Conservation (phyloP, 1,139 yeast species). For the Zygoascus meyerae region DNA sequence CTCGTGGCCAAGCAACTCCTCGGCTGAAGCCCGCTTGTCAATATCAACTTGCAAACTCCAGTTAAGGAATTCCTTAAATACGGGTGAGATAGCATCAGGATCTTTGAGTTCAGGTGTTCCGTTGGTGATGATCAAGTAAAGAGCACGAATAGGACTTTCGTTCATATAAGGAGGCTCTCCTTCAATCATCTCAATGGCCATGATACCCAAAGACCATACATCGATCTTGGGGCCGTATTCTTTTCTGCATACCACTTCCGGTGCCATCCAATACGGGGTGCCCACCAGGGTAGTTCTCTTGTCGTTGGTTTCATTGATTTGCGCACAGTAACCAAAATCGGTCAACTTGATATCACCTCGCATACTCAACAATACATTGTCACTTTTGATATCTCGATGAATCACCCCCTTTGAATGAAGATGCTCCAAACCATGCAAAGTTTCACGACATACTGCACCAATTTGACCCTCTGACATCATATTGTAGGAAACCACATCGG, state of each 20-base stretch:
- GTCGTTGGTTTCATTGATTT: constrained; percentile 75
- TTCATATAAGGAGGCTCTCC: constrained; percentile 98
- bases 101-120: constrained; percentile 93
- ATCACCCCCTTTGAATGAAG: constrained; percentile 91
- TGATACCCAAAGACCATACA: constrained; percentile 95
- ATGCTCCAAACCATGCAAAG: constrained; percentile 77
- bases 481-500: constrained; percentile 92
- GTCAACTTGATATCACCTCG: constrained; percentile 85
- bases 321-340: constrained; percentile 83
- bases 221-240: constrained; percentile 97
- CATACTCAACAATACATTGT: constrained; percentile 75
- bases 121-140: constrained; percentile 88
- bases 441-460: constrained; percentile 92
- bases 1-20: constrained; percentile 62
- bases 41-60: constrained; percentile 83
- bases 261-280: constrained; percentile 99
- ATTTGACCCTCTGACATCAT: constrained; percentile 97
- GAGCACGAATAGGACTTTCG: constrained; percentile 88
- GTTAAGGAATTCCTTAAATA: constrained; percentile 62
- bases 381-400: constrained; percentile 94
- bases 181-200: constrained; percentile 98
- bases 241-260: constrained; percentile 89
- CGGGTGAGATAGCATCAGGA: constrained; percentile 69
- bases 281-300: constrained; percentile 98
- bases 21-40: constrained; percentile 76